Conservation (phyloP, 441 rosid genomes). For the Gossypium trilobum region DNA sequence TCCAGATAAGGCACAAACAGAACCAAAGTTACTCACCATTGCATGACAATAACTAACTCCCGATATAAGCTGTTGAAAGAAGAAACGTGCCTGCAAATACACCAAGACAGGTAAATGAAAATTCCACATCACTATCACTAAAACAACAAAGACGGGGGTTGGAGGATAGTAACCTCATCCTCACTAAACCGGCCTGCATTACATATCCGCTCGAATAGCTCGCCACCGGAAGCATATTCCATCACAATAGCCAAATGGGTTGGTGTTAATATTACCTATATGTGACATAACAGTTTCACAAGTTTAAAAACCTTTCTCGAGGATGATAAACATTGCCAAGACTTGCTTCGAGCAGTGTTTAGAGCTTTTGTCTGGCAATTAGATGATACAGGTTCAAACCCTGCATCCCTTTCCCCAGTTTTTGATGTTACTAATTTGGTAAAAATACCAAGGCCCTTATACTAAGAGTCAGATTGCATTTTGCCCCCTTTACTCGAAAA, state of each 20-base stretch:
- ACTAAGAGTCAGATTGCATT: too few relatives aligned
- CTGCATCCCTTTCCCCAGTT: too few relatives aligned
- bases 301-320: not conserved
- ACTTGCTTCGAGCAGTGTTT: too few relatives aligned
- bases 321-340: not conserved
- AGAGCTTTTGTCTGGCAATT: too few relatives aligned
- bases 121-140: not conserved
- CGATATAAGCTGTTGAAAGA: conserved; percentile 95
- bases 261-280: conserved; percentile 82
- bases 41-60: conserved; percentile 94
- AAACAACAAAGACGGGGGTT: not conserved
- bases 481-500: too few relatives aligned
- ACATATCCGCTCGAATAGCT: conserved; percentile 89
- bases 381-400: too few relatives aligned
- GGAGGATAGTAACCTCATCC: conserved; percentile 58
- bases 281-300: conserved; percentile 6
- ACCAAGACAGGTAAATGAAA: not conserved
- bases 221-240: conserved; percentile 99
- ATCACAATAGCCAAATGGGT: conserved; percentile 96
- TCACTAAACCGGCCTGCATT: conserved; percentile 97
- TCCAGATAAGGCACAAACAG: conserved; percentile 15
- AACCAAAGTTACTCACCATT: conserved; percentile 47
- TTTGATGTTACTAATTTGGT: too few relatives aligned
- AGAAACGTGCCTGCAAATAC: conserved; percentile 75
- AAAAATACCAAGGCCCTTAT: too few relatives aligned